These are phyloP conservation scores for Pichia sp. DNA, from an alignment of 1,139 yeast genomes.

Conservation along the genomic window DNA sequence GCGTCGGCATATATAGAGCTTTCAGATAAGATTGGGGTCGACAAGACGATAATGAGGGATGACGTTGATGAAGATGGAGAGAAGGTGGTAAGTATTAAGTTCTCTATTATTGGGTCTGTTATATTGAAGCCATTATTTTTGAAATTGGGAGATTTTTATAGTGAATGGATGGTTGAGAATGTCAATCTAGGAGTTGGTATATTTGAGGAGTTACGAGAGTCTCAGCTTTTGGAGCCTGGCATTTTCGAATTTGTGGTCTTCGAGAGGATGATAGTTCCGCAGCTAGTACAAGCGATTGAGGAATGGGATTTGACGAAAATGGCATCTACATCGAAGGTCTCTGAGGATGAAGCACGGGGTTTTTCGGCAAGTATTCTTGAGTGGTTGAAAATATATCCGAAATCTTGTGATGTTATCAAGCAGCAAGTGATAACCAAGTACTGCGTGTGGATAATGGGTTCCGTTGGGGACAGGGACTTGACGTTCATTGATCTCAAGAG, in stretches of 20 bases:
- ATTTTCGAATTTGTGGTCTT: conserved; percentile 24
- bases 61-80: not conserved
- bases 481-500: not conserved
- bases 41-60: not conserved
- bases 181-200: conserved; percentile 33
- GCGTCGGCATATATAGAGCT: conserved; percentile 4
- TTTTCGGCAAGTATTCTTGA: not conserved
- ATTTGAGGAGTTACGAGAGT: conserved; percentile 36
- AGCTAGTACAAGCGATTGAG: conserved; percentile 31
- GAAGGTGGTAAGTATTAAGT: conserved; percentile 12
- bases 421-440: not conserved
- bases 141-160: conserved; percentile 29
- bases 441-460: not conserved
- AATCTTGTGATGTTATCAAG: not conserved
- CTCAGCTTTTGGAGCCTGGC: not conserved
- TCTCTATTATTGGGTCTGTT: conserved; percentile 35
- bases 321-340: not conserved
- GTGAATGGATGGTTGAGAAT: conserved; percentile 34
- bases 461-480: not conserved
- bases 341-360: not conserved
- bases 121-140: conserved; percentile 26
- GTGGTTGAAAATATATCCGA: not conserved
- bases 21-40: not conserved
- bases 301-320: not conserved
- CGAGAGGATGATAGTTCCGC: conserved; percentile 36